phyloP scores from a whole-genome alignment of 495 filamentous ascomycete genomes.

The Daldinia childiae region DNA sequence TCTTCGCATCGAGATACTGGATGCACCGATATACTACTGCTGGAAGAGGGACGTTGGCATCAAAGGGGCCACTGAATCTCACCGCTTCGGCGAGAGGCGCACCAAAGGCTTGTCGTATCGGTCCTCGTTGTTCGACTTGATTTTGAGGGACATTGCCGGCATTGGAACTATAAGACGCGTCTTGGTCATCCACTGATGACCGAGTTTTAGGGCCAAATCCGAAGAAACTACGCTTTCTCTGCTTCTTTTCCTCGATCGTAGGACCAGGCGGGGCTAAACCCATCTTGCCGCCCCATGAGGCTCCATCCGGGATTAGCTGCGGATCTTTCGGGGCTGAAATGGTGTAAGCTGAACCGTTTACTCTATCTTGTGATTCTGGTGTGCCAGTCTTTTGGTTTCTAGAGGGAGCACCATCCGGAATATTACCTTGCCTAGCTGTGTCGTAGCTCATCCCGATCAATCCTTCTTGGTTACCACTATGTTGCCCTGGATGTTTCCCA shows the following conservation, averaged over 20 bases:
- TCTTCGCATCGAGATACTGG: conserved; percentile 87
- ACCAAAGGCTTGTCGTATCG: conserved; percentile 82
- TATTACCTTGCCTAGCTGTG: conserved; percentile 73
- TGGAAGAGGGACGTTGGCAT: conserved; percentile 76
- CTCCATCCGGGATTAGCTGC: conserved; percentile 83
- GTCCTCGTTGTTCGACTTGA: conserved; percentile 60
- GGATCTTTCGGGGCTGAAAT: conserved; percentile 93
- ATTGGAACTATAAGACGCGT: conserved; percentile 56
- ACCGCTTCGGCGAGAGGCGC: conserved; percentile 88
- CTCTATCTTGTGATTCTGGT: conserved; percentile 50
- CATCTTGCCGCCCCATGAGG: conserved; percentile 83
- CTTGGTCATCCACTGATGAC: conserved; percentile 58
- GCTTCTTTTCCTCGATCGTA: conserved; percentile 75
- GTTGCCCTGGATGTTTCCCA: conserved; percentile 49
- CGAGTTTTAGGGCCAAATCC: conserved; percentile 75
- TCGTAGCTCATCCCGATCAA: conserved; percentile 88
- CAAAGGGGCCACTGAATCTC: conserved; percentile 75
- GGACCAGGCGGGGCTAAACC: conserved; percentile 58
- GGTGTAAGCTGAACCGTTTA: conserved; percentile 57
- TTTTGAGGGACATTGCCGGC: conserved; percentile 40
- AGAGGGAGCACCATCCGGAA: conserved; percentile 53
- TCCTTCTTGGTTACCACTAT: conserved; percentile 54
- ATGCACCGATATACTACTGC: conserved; percentile 98
- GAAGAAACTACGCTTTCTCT: conserved; percentile 93
- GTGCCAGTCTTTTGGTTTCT: conserved; percentile 37